Conservation (phyloP, 345 rosid genomes). For the Dimocarpus longan region DNA sequence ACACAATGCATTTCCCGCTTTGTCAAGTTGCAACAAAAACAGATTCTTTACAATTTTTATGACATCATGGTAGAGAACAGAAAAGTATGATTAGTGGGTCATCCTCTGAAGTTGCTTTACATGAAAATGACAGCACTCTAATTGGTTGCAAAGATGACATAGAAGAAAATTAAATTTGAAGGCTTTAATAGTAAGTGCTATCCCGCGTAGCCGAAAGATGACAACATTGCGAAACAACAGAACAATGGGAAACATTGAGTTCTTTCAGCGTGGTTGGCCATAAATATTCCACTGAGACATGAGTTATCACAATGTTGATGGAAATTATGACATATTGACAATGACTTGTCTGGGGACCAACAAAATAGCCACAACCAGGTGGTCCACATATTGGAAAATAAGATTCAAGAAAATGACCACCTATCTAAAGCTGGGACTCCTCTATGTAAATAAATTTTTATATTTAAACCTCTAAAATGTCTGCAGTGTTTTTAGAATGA, state of each 20-base stretch:
- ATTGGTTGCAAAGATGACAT: slow-evolving; percentile 20
- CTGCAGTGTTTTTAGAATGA: background rate
- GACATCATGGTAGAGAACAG: background rate
- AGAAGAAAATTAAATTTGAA: slow-evolving; percentile 22
- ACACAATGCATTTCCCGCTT: background rate
- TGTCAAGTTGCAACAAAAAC: slow-evolving; percentile 26
- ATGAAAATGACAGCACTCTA: slow-evolving; percentile 23
- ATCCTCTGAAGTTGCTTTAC: slow-evolving; percentile 8
- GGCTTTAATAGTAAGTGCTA: slow-evolving; percentile 27
- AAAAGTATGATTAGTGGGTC: slow-evolving; percentile 26
- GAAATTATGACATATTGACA: slow-evolving; percentile 58
- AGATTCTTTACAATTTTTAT: slow-evolving; percentile 6
- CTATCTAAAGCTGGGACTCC: slow-evolving; percentile 28
- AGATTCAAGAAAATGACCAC: slow-evolving; percentile 27
- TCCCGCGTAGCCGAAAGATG: slow-evolving; percentile 41
- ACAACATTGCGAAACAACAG: slow-evolving; percentile 31
- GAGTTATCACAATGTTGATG: slow-evolving; percentile 59
- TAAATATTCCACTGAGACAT: slow-evolving; percentile 60
- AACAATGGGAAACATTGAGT: slow-evolving; percentile 31
- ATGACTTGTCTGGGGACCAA: slow-evolving; percentile 62
- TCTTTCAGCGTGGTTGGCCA: slow-evolving; percentile 51
- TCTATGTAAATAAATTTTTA: slow-evolving; percentile 20
- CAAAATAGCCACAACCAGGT: slow-evolving; percentile 24
- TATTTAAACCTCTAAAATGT: slow-evolving; percentile 11
- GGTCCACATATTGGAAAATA: slow-evolving; percentile 41